phyloP scores from a whole-genome alignment of 73 alveolate species.

The Tetrahymena elliotti region DNA sequence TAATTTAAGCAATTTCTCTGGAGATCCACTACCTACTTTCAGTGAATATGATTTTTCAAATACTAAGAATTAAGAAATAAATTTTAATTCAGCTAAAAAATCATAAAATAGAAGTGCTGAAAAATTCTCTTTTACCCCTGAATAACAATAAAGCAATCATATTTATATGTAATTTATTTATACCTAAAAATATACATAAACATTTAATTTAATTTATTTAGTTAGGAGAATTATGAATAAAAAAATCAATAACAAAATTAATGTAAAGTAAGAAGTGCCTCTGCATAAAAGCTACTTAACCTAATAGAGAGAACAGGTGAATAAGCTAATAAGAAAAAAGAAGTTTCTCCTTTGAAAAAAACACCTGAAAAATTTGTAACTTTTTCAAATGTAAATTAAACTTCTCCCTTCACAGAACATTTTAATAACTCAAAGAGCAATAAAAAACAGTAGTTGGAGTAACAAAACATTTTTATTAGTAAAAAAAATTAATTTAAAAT shows the following conservation, averaged over 20 bases:
- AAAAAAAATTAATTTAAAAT: background rate
- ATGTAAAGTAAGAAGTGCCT: background rate
- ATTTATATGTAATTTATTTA: background rate
- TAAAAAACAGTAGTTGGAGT: background rate
- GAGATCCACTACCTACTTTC: background rate
- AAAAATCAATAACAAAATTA: background rate
- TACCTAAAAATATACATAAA: background rate
- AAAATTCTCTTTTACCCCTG: background rate
- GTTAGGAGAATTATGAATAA: background rate
- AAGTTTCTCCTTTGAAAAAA: background rate
- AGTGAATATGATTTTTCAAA: background rate
- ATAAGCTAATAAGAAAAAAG: background rate
- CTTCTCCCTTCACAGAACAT: background rate
- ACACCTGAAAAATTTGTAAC: background rate
- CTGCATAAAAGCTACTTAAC: background rate
- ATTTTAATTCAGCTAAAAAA: background rate
- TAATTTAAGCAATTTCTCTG: background rate
- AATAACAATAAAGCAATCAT: background rate
- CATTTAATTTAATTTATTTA: background rate
- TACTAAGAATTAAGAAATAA: background rate
- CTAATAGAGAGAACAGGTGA: background rate
- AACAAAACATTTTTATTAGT: background rate
- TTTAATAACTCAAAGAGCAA: background rate
- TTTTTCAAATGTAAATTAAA: background rate
- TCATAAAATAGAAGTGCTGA: background rate